phyloP scores from a whole-genome alignment of 1,284 basidiomycete species.

The Termitomyces sp. region DNA sequence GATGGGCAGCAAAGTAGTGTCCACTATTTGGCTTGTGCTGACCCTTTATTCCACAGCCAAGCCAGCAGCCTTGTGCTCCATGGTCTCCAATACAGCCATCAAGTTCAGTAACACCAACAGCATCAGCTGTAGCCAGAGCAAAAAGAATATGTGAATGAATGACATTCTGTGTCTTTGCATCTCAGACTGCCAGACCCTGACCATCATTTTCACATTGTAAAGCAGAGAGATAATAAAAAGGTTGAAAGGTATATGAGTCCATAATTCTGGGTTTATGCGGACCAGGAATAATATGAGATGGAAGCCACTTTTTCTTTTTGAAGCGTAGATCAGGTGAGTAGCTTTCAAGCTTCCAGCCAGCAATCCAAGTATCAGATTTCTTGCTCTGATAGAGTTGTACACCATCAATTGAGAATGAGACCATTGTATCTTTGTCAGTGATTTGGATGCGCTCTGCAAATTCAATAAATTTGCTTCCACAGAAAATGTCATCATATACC shows the following conservation, averaged over 20 bases:
- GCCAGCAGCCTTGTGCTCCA: slow-evolving; percentile 13
- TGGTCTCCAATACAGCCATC: too few species aligned
- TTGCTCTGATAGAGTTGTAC: slow-evolving; percentile 7
- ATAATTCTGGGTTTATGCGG: too few species aligned
- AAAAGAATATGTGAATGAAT: slow-evolving; percentile 8
- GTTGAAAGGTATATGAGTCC: slow-evolving; percentile 26
- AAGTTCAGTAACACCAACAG: not conserved
- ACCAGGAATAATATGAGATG: not conserved
- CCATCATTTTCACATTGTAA: slow-evolving; percentile 17
- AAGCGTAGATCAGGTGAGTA: slow-evolving; percentile 2
- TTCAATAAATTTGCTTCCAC: slow-evolving; percentile 10
- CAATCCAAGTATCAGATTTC: slow-evolving; percentile 8
- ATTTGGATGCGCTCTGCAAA: too few species aligned
- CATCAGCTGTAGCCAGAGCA: slow-evolving; percentile 19
- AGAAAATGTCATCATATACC: not conserved
- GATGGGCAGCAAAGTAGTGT: slow-evolving; percentile 24
- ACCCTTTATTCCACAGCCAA: slow-evolving; percentile 18
- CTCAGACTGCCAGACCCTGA: slow-evolving; percentile 13
- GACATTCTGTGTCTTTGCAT: slow-evolving; percentile 3
- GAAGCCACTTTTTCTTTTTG: not conserved
- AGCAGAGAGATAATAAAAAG: slow-evolving; percentile 11
- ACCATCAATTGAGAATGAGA: slow-evolving; percentile 10
- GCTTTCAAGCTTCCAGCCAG: slow-evolving; percentile 9
- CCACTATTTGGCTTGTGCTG: slow-evolving; percentile 15
- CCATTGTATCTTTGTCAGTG: not conserved